Evolutionary conservation across 345 rosid genomes (phyloP), one percentile per base, ranked within the genome.

Genomic region (Erucastrum elatum): DNA sequence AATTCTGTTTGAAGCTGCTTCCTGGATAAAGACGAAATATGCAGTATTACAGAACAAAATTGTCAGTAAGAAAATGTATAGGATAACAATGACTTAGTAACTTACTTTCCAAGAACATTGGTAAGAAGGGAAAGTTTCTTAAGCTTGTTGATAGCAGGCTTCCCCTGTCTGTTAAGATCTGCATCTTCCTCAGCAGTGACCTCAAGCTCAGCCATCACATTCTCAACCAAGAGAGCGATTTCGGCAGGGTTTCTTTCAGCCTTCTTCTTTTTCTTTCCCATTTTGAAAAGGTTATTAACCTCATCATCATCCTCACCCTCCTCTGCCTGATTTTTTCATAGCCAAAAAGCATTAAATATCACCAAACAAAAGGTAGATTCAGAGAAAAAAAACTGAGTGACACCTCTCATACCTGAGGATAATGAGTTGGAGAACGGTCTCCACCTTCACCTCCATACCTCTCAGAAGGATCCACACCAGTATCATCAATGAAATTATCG

Each of bases 141-240:
- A 66, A 94, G 98, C 85, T 94, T 94, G 85, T 88, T 94, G 61
- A 92, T 79, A 8, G 98, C 98, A 79, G 98, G 98, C 78, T 88
- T 94, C 77, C 92, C 94, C 44, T 82, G 89, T 73, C 89, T 87
- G 58, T 91, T 94, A 37, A 93, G 89, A 41, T 90, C 97, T 35
- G 94, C 94, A 80, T 94, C 98, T 86, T 92, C 95, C 76, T 94
- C 98, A 56, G 94, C 97, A 25, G 89, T 88, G 58, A 94, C 88
- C 88, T 94, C 98, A 64, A 94, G 97, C 85, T 94, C 98, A 72
- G 98, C 98, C 95, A 92, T 92, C 37, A 94, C 91, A 70, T 87
- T 90, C 88, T 94, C 98, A 17, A 94, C 98, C 53, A 90, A 78
- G 64, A 91, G 72, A 0, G 98, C 98, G 53, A 91, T 87, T 81